Percentiles rank a stretch among this genome's conserved stretches.
These are phyloP conservation scores for Sporisorium graminicola DNA, from an alignment of 1,284 basidiomycete species.

Conservation along the genomic window DNA sequence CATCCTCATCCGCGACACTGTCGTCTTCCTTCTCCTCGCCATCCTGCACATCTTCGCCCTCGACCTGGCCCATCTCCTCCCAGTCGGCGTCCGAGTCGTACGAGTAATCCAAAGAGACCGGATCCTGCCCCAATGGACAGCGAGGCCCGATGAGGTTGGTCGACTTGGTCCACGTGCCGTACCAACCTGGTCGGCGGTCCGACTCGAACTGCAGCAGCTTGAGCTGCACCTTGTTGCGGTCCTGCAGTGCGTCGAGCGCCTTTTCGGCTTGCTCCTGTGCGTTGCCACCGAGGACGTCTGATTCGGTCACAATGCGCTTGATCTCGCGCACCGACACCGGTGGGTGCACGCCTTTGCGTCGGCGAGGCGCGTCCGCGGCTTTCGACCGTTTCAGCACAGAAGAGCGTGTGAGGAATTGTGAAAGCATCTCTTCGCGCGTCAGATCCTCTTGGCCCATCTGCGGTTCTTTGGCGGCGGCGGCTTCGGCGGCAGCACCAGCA, in stretches of 20 bases:
- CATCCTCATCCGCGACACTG: slow-evolving; percentile 45
- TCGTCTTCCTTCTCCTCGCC: slow-evolving; percentile 60
- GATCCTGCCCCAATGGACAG: slow-evolving; percentile 64
- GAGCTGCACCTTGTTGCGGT: slow-evolving; percentile 59
- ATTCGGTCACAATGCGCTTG: slow-evolving; percentile 65
- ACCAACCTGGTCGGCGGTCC: slow-evolving; percentile 66
- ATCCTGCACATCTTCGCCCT: slow-evolving; percentile 63
- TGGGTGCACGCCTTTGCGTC: slow-evolving; percentile 56
- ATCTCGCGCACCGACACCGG: slow-evolving; percentile 63
- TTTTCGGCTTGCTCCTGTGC: slow-evolving; percentile 59
- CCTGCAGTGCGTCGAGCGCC: slow-evolving; percentile 56
- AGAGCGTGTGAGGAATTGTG: slow-evolving; percentile 38
- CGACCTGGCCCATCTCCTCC: slow-evolving; percentile 64
- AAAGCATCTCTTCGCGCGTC: slow-evolving; percentile 43
- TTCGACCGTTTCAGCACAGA: slow-evolving; percentile 12
- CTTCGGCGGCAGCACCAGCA: neutral
- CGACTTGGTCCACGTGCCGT: slow-evolving; percentile 65
- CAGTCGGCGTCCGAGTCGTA: slow-evolving; percentile 69
- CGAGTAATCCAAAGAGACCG: slow-evolving; percentile 65
- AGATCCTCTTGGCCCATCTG: slow-evolving; percentile 26
- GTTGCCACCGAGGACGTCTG: slow-evolving; percentile 64
- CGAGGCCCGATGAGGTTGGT: slow-evolving; percentile 63
- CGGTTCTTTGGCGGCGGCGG: slow-evolving; percentile 4
- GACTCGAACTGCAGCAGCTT: slow-evolving; percentile 66
- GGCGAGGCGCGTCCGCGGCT: neutral